A percentile compares a stretch with the other conserved stretches of the same genome.
phyloP scores from a whole-genome alignment of 129 eudicot genomes.

The Flaveria bidentis region DNA sequence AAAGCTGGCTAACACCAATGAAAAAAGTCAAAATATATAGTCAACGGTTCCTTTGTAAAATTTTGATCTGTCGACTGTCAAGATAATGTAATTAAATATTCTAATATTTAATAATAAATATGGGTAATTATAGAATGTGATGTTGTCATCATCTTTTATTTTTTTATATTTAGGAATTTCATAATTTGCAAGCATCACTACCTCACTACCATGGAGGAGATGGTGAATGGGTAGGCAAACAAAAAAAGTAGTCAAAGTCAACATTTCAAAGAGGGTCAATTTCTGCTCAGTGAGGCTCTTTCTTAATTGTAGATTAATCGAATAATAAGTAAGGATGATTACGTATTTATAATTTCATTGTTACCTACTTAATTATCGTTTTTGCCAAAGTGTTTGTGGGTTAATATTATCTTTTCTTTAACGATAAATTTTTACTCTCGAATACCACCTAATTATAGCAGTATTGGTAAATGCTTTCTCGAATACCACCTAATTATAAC shows the following conservation, averaged over 20 bases:
- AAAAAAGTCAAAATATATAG: not conserved
- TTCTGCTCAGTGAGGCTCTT: not conserved
- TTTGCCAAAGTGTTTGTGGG: too few species aligned
- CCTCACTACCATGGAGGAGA: constrained; percentile 13
- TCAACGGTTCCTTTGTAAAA: not conserved
- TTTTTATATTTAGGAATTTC: not conserved
- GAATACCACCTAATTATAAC: too few species aligned
- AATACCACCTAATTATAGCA: too few species aligned
- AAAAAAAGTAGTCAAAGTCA: not conserved
- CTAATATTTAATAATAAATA: not conserved
- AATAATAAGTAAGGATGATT: not conserved
- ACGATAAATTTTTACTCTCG: too few species aligned
- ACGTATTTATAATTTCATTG: too few species aligned
- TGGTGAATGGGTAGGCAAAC: constrained; percentile 18
- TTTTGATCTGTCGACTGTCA: not conserved
- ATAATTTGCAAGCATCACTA: constrained; percentile 16
- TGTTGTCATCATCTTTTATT: not conserved
- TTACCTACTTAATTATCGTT: too few species aligned
- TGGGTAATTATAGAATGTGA: not conserved
- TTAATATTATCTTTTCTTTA: too few species aligned
- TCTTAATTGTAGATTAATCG: not conserved
- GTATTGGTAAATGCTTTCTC: too few species aligned
- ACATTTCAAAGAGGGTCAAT: constrained; percentile 7
- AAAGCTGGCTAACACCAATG: not conserved
- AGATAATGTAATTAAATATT: not conserved